These are phyloP conservation scores for Fraxinus dipetala DNA, from an alignment of 305 asterid species.

Conservation along the genomic window DNA sequence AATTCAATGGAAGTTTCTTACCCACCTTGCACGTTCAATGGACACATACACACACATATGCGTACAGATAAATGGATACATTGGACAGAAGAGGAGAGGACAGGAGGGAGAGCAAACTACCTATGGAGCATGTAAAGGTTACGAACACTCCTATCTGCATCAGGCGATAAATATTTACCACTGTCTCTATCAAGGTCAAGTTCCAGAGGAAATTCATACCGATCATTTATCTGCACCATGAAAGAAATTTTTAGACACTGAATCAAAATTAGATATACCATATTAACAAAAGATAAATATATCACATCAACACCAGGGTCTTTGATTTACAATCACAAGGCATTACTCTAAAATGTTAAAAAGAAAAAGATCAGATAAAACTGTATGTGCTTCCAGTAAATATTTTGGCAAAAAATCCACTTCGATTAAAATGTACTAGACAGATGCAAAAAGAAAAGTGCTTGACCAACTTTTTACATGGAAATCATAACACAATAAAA, in stretches of 20 bases:
- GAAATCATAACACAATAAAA: background rate
- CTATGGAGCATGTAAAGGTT: slow-evolving; percentile 94
- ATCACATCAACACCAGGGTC: background rate
- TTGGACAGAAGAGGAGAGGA: background rate
- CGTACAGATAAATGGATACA: background rate
- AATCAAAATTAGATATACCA: background rate
- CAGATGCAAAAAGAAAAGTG: background rate
- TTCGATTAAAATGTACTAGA: background rate
- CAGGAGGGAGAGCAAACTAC: slow-evolving; percentile 34
- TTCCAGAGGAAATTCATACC: slow-evolving; percentile 95
- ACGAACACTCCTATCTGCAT: slow-evolving; percentile 90
- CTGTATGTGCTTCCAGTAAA: background rate
- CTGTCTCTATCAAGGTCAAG: slow-evolving; percentile 92
- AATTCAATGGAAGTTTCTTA: background rate
- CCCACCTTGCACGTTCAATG: background rate
- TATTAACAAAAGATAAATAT: slow-evolving; percentile 1
- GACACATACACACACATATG: background rate
- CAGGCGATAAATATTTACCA: slow-evolving; percentile 95
- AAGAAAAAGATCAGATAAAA: background rate
- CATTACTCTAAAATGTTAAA: background rate
- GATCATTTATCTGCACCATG: slow-evolving; percentile 79
- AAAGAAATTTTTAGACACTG: background rate
- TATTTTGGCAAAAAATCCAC: background rate
- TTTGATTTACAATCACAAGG: background rate
- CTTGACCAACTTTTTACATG: background rate